Evolutionary conservation across 2,329 filamentous ascomycete genomes (phyloP), one percentile per base, ranked within the genome.

Genomic region (Aspergillus uvarum): DNA sequence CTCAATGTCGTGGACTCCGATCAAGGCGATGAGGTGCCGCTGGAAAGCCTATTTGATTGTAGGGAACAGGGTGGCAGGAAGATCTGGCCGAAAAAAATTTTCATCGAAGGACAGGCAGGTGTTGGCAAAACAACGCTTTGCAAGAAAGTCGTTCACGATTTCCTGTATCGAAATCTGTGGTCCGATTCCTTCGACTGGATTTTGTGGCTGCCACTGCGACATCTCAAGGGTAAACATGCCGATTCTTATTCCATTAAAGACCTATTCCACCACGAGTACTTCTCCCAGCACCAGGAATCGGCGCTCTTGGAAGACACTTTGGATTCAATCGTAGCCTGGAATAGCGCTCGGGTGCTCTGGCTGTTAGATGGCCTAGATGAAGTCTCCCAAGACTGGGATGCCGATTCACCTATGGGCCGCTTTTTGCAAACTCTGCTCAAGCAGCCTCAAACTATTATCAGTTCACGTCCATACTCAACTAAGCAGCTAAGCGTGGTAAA

Each of bases 301-400:
- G 53, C 14, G 4, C 26, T 26, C 7, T 8, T 26, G 26, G 26
- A 6, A 26, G 26, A 26, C 26, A 26, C 26, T 8, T 26, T 26
- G 26, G 26, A 8, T 26, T 26, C 26, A 26, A 26, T 26, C 26
- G 26, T 26, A 26, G 26, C 26, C 26, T 8, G 19, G 19, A 54
- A 16, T 7, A 14, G 49, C 54, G 21, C n/a, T 2, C 56, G 56
- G 53, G 77, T 71, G 19, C 65, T 81, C 0, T 78, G 79, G 50
- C 49, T 80, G 14, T 71, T 81, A 12, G 79, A 81, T 63, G 79
- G 79, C 5, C 58, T 80, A 12, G 79, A 81, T 55, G 79, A 82
- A 70, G 65, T 80, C 10, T 70, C 67, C 1, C 51, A 67, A 47
- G 64, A 67, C 7, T 50, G 71, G 24, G 44, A 47, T 48, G 1